phyloP scores from a whole-genome alignment of 768 basidiomycete genomes.

The Cystobasidium onofrii region DNA sequence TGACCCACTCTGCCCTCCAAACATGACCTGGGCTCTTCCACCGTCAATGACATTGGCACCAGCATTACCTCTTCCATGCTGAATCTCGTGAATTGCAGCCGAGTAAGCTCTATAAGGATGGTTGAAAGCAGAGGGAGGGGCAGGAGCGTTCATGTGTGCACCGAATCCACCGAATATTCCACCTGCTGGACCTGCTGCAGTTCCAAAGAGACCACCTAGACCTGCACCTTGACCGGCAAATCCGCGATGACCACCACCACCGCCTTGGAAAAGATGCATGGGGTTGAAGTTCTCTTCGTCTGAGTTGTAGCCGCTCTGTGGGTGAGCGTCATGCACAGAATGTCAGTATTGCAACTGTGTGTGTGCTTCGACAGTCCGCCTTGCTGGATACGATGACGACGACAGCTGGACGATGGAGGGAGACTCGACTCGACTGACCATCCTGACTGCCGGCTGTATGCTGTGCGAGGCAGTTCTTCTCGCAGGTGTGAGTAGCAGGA shows the following conservation, averaged over 20 bases:
- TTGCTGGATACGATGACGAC: not conserved
- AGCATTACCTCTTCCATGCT: conserved; percentile 38
- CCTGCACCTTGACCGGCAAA: not conserved
- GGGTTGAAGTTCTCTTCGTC: conserved; percentile 5
- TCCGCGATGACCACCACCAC: not conserved
- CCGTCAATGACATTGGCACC: conserved; percentile 42
- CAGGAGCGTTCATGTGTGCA: conserved; percentile 36
- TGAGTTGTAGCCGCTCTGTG: conserved; percentile 8
- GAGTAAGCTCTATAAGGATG: conserved; percentile 69
- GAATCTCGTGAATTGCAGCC: conserved; percentile 41
- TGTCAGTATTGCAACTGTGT: not conserved
- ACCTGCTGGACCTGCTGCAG: not conserved
- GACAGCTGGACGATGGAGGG: not conserved
- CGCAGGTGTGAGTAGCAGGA: no score
- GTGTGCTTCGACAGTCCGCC: not conserved
- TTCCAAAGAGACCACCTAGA: conserved; percentile 6
- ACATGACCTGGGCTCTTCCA: conserved; percentile 81
- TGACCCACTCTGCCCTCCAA: conserved; percentile 84
- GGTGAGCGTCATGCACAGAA: not conserved
- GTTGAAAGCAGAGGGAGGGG: conserved; percentile 66
- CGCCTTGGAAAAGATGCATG: not conserved
- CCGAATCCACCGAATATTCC: conserved; percentile 36
- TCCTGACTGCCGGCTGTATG: not conserved
- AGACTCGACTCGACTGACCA: no score
- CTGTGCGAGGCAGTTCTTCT: not conserved